A percentile compares a stretch with the other conserved stretches of the same genome.
These are phyloP conservation scores for Talaromyces sp. DNA, from an alignment of 2,329 filamentous ascomycete genomes.

Conservation along the genomic window DNA sequence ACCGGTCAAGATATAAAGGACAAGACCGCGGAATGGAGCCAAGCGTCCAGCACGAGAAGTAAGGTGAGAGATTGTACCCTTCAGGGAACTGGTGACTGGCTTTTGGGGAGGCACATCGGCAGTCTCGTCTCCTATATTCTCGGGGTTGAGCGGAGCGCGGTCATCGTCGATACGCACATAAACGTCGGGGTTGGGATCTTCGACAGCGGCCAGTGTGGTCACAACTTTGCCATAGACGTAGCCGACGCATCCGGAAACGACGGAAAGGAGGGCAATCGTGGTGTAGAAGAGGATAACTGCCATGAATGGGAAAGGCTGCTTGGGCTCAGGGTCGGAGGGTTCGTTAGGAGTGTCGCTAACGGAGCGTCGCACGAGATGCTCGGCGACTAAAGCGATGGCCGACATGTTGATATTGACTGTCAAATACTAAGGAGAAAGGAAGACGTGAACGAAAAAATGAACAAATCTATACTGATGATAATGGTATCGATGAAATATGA, in stretches of 20 bases:
- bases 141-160: slow-evolving; percentile 30
- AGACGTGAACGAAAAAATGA: not conserved
- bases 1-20: slow-evolving; percentile 48
- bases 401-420: slow-evolving; percentile 6
- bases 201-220: slow-evolving; percentile 62
- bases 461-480: not conserved
- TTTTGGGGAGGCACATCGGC: slow-evolving; percentile 48
- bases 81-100: slow-evolving; percentile 61
- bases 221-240: slow-evolving; percentile 62
- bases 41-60: slow-evolving; percentile 60
- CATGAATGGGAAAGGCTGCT: not conserved
- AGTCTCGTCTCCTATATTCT: slow-evolving; percentile 34
- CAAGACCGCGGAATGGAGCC: slow-evolving; percentile 67
- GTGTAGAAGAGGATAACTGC: slow-evolving; percentile 3
- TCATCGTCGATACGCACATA: slow-evolving; percentile 49
- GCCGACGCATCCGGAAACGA: slow-evolving; percentile 27
- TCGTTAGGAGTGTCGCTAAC: not conserved
- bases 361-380: slow-evolving; percentile 13
- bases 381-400: slow-evolving; percentile 6
- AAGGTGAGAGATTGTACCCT: slow-evolving; percentile 59
- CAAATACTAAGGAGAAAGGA: not conserved
- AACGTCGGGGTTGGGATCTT: slow-evolving; percentile 56
- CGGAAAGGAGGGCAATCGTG: slow-evolving; percentile 3
- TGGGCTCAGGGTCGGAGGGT: not conserved
- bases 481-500: not conserved